phyloP scores from a whole-genome alignment of 1,139 yeast genomes.

The Protomyces pachydermus region DNA sequence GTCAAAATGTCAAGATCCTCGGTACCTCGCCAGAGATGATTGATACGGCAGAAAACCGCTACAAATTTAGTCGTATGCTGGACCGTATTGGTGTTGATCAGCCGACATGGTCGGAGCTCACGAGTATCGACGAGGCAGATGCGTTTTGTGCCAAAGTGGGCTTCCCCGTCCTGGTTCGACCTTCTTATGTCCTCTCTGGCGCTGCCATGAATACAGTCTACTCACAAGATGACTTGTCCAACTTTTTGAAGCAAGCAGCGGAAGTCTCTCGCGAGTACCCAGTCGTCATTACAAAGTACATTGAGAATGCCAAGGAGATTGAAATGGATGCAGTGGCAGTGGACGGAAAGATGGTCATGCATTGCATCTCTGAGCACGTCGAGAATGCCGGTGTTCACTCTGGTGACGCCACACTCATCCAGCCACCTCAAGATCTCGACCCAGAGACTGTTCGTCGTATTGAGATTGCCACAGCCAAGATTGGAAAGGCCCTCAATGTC shows the following conservation, averaged over 20 bases:
- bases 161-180: conserved; percentile 95
- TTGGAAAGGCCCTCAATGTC: conserved; percentile 90
- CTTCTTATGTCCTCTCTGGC: conserved; percentile 95
- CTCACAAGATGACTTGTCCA: conserved; percentile 80
- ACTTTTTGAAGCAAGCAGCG: conserved; percentile 86
- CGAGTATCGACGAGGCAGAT: conserved; percentile 90
- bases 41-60: conserved; percentile 96
- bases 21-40: conserved; percentile 99
- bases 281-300: conserved; percentile 93
- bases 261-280: conserved; percentile 98
- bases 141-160: conserved; percentile 84
- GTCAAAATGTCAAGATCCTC: conserved; percentile 90
- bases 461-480: conserved; percentile 92
- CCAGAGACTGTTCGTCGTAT: conserved; percentile 87
- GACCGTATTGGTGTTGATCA: conserved; percentile 96
- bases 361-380: conserved; percentile 96
- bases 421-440: conserved; percentile 94
- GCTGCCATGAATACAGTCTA: conserved; percentile 99
- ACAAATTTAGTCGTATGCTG: conserved; percentile 95
- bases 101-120: conserved; percentile 98
- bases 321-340: conserved; percentile 99
- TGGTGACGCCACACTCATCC: conserved; percentile 96
- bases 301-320: conserved; percentile 95
- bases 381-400: conserved; percentile 99
- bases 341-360: conserved; percentile 92